Evolutionary conservation across 2,329 filamentous ascomycete species (phyloP).

Genomic region (Sclerotinia subarctica): DNA sequence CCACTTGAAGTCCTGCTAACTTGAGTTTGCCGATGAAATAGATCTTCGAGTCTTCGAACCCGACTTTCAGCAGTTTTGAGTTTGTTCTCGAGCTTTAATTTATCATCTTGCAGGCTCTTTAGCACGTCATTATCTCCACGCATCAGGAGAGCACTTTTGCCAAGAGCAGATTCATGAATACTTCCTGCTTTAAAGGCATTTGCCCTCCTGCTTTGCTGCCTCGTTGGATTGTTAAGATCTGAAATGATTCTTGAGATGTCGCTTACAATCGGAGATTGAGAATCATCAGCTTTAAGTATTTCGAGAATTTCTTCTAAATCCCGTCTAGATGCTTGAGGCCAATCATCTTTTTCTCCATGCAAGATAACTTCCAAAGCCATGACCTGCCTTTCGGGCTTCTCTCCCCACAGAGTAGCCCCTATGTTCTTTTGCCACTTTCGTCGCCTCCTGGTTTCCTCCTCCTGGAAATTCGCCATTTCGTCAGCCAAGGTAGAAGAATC

Average conservation of each 20-base stretch:
- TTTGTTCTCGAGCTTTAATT: conserved; percentile 68
- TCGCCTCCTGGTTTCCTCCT: conserved; percentile 85
- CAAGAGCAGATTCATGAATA: conserved; percentile 83
- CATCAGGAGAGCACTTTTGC: conserved; percentile 80
- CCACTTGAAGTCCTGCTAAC: conserved; percentile 52
- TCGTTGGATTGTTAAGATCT: conserved; percentile 77
- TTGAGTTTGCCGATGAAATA: conserved; percentile 79
- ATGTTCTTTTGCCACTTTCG: conserved; percentile 88
- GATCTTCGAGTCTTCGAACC: conserved; percentile 84
- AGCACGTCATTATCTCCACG: conserved; percentile 84
- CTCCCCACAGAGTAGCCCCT: conserved; percentile 64
- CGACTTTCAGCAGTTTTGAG: conserved; percentile 83
- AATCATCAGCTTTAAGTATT: conserved; percentile 60
- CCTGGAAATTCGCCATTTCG: conserved; percentile 87
- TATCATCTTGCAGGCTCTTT: conserved; percentile 77
- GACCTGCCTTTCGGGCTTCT: conserved; percentile 65
- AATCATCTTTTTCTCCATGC: conserved; percentile 72
- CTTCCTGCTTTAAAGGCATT: conserved; percentile 97
- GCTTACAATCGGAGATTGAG: conserved; percentile 62
- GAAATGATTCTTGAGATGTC: conserved; percentile 74
- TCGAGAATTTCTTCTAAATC: conserved; percentile 75
- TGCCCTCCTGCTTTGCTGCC: conserved; percentile 79
- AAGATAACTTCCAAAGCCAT: conserved; percentile 82
- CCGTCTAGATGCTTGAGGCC: conserved; percentile 73
- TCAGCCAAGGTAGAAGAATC: conserved; percentile 87